These are phyloP conservation scores for Apiospora sp. DNA, from an alignment of 2,329 filamentous ascomycete genomes.

Conservation along the genomic window DNA sequence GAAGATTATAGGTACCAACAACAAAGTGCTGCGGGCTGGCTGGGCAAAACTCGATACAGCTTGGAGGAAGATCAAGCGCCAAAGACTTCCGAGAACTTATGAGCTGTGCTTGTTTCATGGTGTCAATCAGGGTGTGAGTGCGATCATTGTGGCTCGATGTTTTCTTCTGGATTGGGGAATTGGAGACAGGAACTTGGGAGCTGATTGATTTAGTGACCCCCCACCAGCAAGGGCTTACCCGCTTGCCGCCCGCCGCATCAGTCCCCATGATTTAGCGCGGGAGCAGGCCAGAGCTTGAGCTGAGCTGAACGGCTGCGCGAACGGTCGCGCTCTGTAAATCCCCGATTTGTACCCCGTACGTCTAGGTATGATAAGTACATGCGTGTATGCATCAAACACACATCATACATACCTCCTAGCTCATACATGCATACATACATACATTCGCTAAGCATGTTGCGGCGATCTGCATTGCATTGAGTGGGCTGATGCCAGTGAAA, in stretches of 20 bases:
- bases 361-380: neutral
- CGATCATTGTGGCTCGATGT: neutral
- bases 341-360: neutral
- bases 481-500: slow-evolving; percentile 4
- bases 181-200: neutral
- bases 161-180: neutral
- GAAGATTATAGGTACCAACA: slow-evolving; percentile 84
- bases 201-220: slow-evolving; percentile 4
- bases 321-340: neutral
- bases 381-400: neutral
- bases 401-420: neutral
- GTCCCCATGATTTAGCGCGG: slow-evolving; percentile 13
- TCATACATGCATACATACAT: neutral
- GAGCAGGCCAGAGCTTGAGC: neutral
- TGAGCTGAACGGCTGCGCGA: neutral
- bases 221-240: slow-evolving; percentile 2
- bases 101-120: slow-evolving; percentile 32
- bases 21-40: slow-evolving; percentile 70
- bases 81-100: slow-evolving; percentile 57
- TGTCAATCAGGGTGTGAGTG: slow-evolving; percentile 3
- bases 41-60: slow-evolving; percentile 79
- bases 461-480: slow-evolving; percentile 13
- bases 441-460: neutral
- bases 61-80: slow-evolving; percentile 73
- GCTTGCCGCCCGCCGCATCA: neutral